These are phyloP conservation scores for Hemisphaericaspora xylofermentans DNA, from an alignment of 1,139 yeast genomes.

Conservation along the genomic window DNA sequence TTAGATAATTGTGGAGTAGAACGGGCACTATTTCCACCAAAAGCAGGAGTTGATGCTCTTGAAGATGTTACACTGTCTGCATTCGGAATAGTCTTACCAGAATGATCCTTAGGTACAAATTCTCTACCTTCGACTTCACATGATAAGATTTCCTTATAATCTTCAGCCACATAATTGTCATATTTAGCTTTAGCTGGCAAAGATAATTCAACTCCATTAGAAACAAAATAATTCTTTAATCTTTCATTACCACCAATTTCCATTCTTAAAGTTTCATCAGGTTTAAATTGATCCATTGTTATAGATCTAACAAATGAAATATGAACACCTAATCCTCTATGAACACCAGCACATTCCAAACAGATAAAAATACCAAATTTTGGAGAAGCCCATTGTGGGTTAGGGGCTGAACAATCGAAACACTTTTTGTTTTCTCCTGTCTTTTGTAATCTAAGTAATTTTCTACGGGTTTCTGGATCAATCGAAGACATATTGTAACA, in stretches of 20 bases:
- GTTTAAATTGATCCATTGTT: slow-evolving; percentile 96
- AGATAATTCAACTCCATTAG: slow-evolving; percentile 68
- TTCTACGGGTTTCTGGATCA: slow-evolving; percentile 87
- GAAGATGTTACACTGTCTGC: slow-evolving; percentile 18
- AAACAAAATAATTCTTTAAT: slow-evolving; percentile 64
- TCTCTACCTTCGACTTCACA: slow-evolving; percentile 73
- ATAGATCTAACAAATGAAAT: slow-evolving; percentile 94
- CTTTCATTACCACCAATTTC: slow-evolving; percentile 91
- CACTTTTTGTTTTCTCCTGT: slow-evolving; percentile 83
- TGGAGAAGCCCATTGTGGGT: slow-evolving; percentile 99
- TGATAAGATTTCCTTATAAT: slow-evolving; percentile 79
- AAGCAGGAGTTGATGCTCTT: slow-evolving; percentile 15
- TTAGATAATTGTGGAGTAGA: slow-evolving; percentile 29
- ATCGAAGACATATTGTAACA: slow-evolving; percentile 53
- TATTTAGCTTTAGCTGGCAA: slow-evolving; percentile 74
- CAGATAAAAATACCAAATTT: slow-evolving; percentile 96
- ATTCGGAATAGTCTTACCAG: slow-evolving; percentile 48
- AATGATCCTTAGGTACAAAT: slow-evolving; percentile 66
- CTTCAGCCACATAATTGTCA: slow-evolving; percentile 89
- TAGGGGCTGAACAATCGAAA: slow-evolving; percentile 91
- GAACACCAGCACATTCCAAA: slow-evolving; percentile 95
- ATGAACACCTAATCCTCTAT: slow-evolving; percentile 95
- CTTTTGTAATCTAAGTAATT: slow-evolving; percentile 76
- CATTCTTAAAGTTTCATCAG: slow-evolving; percentile 87
- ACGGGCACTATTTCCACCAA: neutral